Percentiles rank a stretch among this genome's conserved stretches.
Evolutionary conservation across 331 rosid genomes (phyloP).

Genomic region (Rosa hybrid): DNA sequence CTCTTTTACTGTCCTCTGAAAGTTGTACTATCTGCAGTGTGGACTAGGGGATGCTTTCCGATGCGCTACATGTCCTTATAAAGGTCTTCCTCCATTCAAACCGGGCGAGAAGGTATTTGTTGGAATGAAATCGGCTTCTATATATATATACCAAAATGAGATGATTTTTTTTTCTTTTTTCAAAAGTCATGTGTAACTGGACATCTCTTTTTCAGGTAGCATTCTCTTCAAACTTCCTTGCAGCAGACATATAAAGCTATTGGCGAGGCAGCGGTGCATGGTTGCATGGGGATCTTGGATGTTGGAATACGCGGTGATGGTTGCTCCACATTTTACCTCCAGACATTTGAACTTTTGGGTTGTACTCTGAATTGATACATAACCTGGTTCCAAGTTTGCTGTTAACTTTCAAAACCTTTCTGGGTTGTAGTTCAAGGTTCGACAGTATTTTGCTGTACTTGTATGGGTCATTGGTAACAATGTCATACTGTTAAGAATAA

Average conservation of each 20-base stretch:
- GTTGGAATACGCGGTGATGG: not conserved
- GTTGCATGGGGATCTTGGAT: not conserved
- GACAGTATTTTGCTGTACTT: not conserved
- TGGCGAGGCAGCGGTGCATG: not conserved
- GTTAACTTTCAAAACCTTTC: not conserved
- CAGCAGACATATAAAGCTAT: constrained; percentile 57
- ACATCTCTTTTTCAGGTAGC: constrained; percentile 53
- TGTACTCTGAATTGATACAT: not conserved
- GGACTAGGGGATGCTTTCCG: constrained; percentile 97
- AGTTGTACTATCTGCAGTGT: constrained; percentile 62
- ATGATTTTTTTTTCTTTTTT: not conserved
- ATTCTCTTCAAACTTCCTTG: constrained; percentile 66
- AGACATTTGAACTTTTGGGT: not conserved
- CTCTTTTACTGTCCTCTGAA: constrained; percentile 27
- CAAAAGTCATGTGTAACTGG: not conserved
- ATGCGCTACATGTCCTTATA: constrained; percentile 94
- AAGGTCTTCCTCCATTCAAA: constrained; percentile 91
- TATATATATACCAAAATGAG: not conserved
- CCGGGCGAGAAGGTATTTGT: constrained; percentile 85
- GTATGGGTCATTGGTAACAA: not conserved
- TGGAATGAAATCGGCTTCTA: not conserved
- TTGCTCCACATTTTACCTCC: not conserved
- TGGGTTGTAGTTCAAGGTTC: not conserved
- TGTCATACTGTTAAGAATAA: not conserved
- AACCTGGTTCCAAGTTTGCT: not conserved